phyloP scores from a whole-genome alignment of 345 rosid genomes.

The Pistacia integerrima region DNA sequence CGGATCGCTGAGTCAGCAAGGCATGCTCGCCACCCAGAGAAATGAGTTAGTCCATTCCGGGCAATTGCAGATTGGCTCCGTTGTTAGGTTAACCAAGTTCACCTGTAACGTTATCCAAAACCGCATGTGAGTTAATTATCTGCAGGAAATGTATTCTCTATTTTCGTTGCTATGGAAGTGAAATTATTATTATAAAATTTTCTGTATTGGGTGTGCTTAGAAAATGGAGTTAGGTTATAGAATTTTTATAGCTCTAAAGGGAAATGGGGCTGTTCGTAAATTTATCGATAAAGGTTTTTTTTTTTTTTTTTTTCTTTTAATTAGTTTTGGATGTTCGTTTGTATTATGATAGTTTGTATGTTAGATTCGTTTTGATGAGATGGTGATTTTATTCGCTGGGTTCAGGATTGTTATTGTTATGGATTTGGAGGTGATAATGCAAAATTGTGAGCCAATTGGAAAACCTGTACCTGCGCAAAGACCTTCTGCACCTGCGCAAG shows the following conservation, averaged over 20 bases:
- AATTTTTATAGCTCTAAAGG: no score
- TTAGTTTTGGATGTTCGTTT: neutral
- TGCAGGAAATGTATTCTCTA: no score
- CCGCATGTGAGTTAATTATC: constrained; percentile 49
- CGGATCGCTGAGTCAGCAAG: constrained; percentile 59
- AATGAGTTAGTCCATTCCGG: constrained; percentile 55
- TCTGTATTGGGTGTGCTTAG: no score
- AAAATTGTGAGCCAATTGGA: constrained; percentile 52
- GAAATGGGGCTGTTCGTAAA: no score
- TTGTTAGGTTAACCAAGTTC: constrained; percentile 54
- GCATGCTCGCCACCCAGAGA: constrained; percentile 67
- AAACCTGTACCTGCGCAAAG: constrained; percentile 40
- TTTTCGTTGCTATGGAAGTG: no score
- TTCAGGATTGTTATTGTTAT: constrained; percentile 73
- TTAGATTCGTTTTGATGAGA: constrained; percentile 1
- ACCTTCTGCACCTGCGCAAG: constrained; percentile 32
- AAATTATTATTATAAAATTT: no score
- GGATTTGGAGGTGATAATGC: constrained; percentile 54
- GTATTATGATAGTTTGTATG: constrained; percentile 12
- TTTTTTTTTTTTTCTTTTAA: neutral
- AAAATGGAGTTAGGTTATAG: no score
- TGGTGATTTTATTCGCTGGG: neutral
- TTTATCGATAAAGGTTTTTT: no score
- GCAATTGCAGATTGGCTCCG: constrained; percentile 57
- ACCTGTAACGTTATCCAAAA: constrained; percentile 60